Evolutionary conservation across 2,329 filamentous ascomycete genomes (phyloP), one percentile per base, ranked within the genome.

Genomic region (Sordariomycetes sp.): DNA sequence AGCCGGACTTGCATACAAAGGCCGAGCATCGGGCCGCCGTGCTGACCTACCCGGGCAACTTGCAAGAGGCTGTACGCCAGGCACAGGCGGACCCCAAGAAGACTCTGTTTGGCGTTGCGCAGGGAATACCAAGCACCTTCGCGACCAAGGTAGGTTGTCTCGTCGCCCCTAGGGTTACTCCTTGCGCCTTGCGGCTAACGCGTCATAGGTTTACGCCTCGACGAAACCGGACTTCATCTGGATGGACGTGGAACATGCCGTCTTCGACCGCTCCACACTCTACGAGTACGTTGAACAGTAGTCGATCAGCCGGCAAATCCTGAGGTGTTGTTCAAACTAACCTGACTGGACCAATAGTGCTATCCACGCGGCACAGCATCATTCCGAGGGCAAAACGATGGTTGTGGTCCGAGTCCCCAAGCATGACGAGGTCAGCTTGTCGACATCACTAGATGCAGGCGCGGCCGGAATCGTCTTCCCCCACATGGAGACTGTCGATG

Each of bases 321-420:
- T n/a, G n/a, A n/a, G n/a, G 18, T 22, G 18, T 22, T 48, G 8
- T n/a, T 48, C n/a, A n/a, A 20, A 48, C 20, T 48, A 2, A 48
- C 20, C 20, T 48, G 3, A 22, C 43, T 37, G 14, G 14, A 8
- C 35, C 14, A 37, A 14, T 37, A 63, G 61, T 43, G 60, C 61
- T 18, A 61, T 63, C 46, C 63, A 64, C 1, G 61, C 62, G 35
- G 62, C 59, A 14, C 62, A 64, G 48, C 61, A 64, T 37, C 64
- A 65, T 54, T 64, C 63, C 22, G 64, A 65, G 60, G 64, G 64
- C 48, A 62, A 62, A 57, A 53, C 62, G 14, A 34, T 64, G 57
- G 63, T 62, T 12, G 53, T 65, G 35, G 59, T 61, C 54, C 62
- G 64, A 10, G 58, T 64, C 2, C 60, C 61, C 54, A 65, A 63